Evolutionary conservation across 2,329 filamentous ascomycete genomes (phyloP), one percentile per base, ranked within the genome.

Genomic region (Botrytis hyacinthi): DNA sequence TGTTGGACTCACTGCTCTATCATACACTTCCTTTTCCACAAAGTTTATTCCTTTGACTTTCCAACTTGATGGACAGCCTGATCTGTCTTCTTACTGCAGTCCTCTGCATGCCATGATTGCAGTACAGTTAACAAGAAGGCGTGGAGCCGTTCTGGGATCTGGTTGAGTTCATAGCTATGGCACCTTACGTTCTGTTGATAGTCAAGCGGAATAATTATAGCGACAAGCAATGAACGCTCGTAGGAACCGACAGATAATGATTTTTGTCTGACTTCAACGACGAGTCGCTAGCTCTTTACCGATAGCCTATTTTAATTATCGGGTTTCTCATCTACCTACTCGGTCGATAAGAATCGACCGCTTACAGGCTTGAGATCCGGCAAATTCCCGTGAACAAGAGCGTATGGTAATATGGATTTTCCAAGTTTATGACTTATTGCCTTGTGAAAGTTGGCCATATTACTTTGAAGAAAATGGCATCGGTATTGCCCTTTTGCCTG

Each of bases 301-400:
- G 29, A 57, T 57, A 57, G 51, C 10, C 20, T 4, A 57, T 18
- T n/a, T 14, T 14, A 18, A 57, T 29, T 29, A 0, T 29, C n/a
- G 6, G 12, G 8, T 18, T 90, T 91, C 72, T 83, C 83, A 2
- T 86, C 83, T 18, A 88, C 82, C 4, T 90, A 90, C 76, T 85
- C 87, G 0, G 85, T 91, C 22, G 89, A 91, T 78, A 86, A 83
- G 48, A 90, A 91, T 81, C 91, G 91, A 80, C 87, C 88, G 0
- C 86, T 90, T 2, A 85, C 88, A 0, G 88, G 89, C 14, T 4
- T 85, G 84, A 82, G 91, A 63, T 89, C 90, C 78, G 88, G 90
- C 0, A 83, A 85, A 22, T 12, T 10, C 29, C 29, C 57, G 29
- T 22, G 16, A 60, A 60, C 90, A 90, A 82, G 90, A 90, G 73